Percentiles rank a stretch among this genome's conserved stretches.
phyloP scores from a whole-genome alignment of 495 filamentous ascomycete species.

The Bryoglossum gracile region DNA sequence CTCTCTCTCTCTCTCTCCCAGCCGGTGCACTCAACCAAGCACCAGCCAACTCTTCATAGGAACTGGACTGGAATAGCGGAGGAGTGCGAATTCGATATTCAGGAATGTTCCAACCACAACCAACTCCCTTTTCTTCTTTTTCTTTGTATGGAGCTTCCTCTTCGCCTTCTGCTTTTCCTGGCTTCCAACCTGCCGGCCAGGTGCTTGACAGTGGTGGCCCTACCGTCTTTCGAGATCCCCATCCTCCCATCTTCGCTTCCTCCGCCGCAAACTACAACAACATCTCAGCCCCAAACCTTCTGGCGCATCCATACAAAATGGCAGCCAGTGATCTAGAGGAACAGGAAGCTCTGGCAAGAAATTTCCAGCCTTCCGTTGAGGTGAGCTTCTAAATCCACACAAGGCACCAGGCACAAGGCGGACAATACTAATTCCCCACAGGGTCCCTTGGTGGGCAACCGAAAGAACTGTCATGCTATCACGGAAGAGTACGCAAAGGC shows the following conservation, averaged over 20 bases:
- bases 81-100: too few relatives aligned
- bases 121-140: slow-evolving; percentile 36
- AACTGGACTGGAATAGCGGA: neutral
- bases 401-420: slow-evolving; percentile 40
- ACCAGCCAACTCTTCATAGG: too few relatives aligned
- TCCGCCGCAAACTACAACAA: slow-evolving; percentile 27
- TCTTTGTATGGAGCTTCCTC: slow-evolving; percentile 21
- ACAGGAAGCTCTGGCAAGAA: slow-evolving; percentile 48
- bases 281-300: slow-evolving; percentile 29
- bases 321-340: slow-evolving; percentile 37
- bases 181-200: slow-evolving; percentile 31
- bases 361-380: slow-evolving; percentile 60
- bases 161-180: slow-evolving; percentile 8
- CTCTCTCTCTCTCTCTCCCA: too few relatives aligned
- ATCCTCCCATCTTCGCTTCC: slow-evolving; percentile 40
- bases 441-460: slow-evolving; percentile 77
- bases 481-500: slow-evolving; percentile 86
- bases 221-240: slow-evolving; percentile 23
- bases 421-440: slow-evolving; percentile 31
- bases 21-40: too few relatives aligned
- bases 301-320: slow-evolving; percentile 27
- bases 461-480: slow-evolving; percentile 68
- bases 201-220: slow-evolving; percentile 22
- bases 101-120: slow-evolving; percentile 49
- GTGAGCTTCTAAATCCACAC: too few relatives aligned